A percentile compares a stretch with the other conserved stretches of the same genome.
Conservation (phyloP, 2,329 filamentous ascomycete species). For the Lasiodiplodia sp. region DNA sequence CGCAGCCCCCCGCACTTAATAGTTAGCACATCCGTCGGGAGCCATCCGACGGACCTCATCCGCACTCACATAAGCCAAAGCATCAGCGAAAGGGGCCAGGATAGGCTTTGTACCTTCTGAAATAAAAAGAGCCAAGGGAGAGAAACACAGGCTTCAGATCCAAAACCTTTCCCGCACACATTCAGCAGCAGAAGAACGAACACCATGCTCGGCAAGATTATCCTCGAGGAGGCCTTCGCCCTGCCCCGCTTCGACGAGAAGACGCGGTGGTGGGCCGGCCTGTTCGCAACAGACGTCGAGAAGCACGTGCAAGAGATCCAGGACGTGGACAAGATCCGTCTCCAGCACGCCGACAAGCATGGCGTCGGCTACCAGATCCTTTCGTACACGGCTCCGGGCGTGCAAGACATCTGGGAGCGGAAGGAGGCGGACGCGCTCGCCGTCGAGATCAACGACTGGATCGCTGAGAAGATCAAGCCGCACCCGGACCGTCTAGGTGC, state of each 20-base stretch:
- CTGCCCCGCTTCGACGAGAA: conserved; percentile 66
- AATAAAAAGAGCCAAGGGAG: conserved; percentile 2
- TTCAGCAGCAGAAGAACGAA: not conserved
- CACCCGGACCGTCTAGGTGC: conserved; percentile 53
- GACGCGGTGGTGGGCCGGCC: conserved; percentile 66
- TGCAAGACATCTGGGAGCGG: conserved; percentile 56
- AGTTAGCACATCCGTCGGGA: conserved; percentile 13
- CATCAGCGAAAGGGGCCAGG: not conserved
- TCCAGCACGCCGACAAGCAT: conserved; percentile 54
- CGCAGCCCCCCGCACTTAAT: conserved; percentile 12
- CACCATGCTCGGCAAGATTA: conserved; percentile 66
- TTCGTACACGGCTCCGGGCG: conserved; percentile 57
- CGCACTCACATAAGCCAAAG: not conserved
- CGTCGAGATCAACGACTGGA: conserved; percentile 56
- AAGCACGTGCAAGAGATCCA: conserved; percentile 65
- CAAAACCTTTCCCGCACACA: not conserved
- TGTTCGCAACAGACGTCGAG: conserved; percentile 66
- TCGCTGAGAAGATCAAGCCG: conserved; percentile 52
- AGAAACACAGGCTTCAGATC: not conserved
- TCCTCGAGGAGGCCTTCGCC: conserved; percentile 68
- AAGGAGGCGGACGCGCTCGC: conserved; percentile 54
- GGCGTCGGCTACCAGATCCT: conserved; percentile 58
- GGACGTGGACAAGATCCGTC: conserved; percentile 50
- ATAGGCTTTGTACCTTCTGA: not conserved
- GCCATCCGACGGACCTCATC: conserved; percentile 24